These are phyloP conservation scores for Globisporangium rhizosaccharum DNA, from an alignment of 352 stramenopile species.

Conservation along the genomic window DNA sequence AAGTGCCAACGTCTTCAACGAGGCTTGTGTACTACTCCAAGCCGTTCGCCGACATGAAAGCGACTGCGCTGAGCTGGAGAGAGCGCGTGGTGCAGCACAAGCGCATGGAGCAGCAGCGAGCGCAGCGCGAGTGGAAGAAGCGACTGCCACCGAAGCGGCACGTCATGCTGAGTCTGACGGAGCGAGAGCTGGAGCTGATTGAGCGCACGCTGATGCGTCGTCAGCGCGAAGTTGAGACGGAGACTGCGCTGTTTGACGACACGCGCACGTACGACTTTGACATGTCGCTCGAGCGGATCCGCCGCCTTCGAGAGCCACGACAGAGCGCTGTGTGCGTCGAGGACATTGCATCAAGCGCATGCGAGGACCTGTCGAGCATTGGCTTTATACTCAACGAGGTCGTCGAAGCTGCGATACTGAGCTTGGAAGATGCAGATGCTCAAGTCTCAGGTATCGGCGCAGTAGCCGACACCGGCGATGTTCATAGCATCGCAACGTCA, in stretches of 20 bases:
- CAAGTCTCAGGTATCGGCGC: background rate
- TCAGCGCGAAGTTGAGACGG: constrained; percentile 11
- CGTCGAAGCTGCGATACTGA: constrained; percentile 22
- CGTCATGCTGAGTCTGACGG: constrained; percentile 22
- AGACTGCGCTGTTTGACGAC: constrained; percentile 28
- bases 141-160: constrained; percentile 18
- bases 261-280: constrained; percentile 17
- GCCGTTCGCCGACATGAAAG: constrained; percentile 41
- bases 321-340: constrained; percentile 1
- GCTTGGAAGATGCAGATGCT: background rate
- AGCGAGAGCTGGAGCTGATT: constrained; percentile 6
- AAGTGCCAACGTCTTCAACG: background rate
- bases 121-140: constrained; percentile 16
- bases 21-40: constrained; percentile 52
- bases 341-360: background rate
- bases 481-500: constrained; percentile 3
- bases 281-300: constrained; percentile 13
- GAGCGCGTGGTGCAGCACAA: constrained; percentile 18
- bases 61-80: constrained; percentile 39
- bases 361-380: background rate
- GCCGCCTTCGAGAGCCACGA: constrained; percentile 11
- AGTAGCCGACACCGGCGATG: constrained; percentile 21
- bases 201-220: constrained; percentile 10
- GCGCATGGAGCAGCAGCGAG: constrained; percentile 11
- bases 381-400: constrained; percentile 16